Evolutionary conservation across 2,329 filamentous ascomycete genomes (phyloP).

Genomic region (Pestalotiopsis sp.): DNA sequence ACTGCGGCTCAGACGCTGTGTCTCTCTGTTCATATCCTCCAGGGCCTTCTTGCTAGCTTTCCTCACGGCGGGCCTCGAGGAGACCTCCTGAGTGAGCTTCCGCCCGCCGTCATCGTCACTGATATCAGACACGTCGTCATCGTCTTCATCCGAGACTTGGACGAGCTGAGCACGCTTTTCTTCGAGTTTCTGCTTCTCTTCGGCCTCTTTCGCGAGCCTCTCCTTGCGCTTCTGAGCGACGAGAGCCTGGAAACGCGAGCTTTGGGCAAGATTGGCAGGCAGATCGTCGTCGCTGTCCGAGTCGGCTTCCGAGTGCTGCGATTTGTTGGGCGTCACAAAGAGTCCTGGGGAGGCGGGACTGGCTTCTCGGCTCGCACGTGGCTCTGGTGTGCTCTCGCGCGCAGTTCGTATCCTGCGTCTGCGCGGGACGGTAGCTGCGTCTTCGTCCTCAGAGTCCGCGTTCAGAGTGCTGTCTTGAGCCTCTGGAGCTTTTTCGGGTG

Average conservation of each 20-base stretch:
- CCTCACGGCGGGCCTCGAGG: conserved; percentile 63
- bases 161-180: conserved; percentile 42
- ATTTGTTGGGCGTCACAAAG: conserved; percentile 54
- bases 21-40: conserved; percentile 94
- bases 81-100: conserved; percentile 67
- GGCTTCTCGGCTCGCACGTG: conserved; percentile 31
- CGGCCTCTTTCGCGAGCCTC: conserved; percentile 67
- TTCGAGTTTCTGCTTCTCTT: conserved; percentile 51
- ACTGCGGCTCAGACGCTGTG: conserved; percentile 85
- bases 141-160: conserved; percentile 45
- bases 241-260: conserved; percentile 70
- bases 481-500: background rate
- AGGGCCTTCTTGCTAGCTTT: conserved; percentile 94
- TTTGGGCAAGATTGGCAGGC: conserved; percentile 44
- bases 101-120: conserved; percentile 66
- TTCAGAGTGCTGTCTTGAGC: conserved; percentile 11
- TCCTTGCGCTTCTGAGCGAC: conserved; percentile 75
- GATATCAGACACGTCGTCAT: conserved; percentile 59
- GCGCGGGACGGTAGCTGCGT: conserved; percentile 23
- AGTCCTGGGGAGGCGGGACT: conserved; percentile 51
- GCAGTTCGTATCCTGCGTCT: conserved; percentile 26
- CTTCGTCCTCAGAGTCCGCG: conserved; percentile 26
- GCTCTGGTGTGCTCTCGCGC: conserved; percentile 29
- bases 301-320: conserved; percentile 25
- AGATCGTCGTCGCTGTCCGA: conserved; percentile 50